These are phyloP conservation scores for Pisolithus tinctorius DNA, from an alignment of 768 basidiomycete genomes.

Conservation along the genomic window DNA sequence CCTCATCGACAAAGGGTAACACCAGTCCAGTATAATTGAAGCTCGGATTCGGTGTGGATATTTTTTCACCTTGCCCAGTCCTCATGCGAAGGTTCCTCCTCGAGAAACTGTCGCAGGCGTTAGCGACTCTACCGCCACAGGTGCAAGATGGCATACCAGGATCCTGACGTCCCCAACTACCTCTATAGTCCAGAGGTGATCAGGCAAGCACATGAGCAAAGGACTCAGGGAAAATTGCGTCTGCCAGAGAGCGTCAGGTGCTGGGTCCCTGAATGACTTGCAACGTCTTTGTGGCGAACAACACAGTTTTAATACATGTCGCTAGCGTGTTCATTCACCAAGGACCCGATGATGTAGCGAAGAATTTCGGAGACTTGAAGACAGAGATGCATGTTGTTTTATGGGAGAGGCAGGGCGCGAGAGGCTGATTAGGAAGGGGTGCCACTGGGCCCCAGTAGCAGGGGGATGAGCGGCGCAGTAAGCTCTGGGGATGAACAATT, in stretches of 20 bases:
- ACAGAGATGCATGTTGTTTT: slow-evolving; percentile 19
- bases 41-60: slow-evolving; percentile 20
- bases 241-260: slow-evolving; percentile 25
- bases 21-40: slow-evolving; percentile 19
- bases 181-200: slow-evolving; percentile 16
- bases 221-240: slow-evolving; percentile 25
- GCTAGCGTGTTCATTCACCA: slow-evolving; percentile 16
- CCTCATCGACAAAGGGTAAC: slow-evolving; percentile 21
- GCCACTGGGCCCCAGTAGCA: no score
- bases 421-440: no score
- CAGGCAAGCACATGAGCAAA: slow-evolving; percentile 22
- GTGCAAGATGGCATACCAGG: slow-evolving; percentile 5
- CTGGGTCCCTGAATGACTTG: slow-evolving; percentile 19
- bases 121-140: neutral
- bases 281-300: slow-evolving; percentile 18
- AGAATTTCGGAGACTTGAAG: slow-evolving; percentile 22
- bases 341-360: slow-evolving; percentile 16
- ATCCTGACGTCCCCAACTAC: slow-evolving; percentile 10
- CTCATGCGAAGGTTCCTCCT: slow-evolving; percentile 8
- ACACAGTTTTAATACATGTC: slow-evolving; percentile 11
- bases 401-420: no score
- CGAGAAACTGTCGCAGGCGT: slow-evolving; percentile 12
- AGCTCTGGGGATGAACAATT: no score
- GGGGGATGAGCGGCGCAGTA: no score
- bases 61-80: slow-evolving; percentile 19